These are phyloP conservation scores for Tetramitus jugosus DNA, from an alignment of 208 protist species.

Conservation along the genomic window DNA sequence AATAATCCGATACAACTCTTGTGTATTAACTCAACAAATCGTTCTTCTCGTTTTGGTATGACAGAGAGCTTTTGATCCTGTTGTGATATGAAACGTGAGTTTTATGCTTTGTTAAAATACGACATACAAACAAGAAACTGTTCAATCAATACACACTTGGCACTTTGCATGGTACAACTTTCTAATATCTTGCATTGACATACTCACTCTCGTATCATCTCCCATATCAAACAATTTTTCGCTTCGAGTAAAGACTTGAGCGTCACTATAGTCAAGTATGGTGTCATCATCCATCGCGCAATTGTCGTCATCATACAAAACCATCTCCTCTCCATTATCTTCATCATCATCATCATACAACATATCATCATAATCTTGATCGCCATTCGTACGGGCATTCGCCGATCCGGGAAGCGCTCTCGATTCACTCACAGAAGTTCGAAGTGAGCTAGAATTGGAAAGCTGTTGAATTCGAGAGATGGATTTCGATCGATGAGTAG, in stretches of 20 bases:
- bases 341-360: too few species aligned
- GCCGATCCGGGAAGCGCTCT: too few species aligned
- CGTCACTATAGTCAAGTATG: neutral
- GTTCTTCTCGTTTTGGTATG: constrained; percentile 69
- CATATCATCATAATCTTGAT: too few species aligned
- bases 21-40: constrained; percentile 78
- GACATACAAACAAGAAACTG: neutral
- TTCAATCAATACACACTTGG: too few species aligned
- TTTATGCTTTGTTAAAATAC: too few species aligned
- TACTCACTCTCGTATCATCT: constrained; percentile 53
- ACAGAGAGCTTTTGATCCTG: constrained; percentile 63
- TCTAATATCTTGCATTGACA: constrained; percentile 59
- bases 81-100: neutral
- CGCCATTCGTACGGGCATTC: too few species aligned
- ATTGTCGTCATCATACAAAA: too few species aligned
- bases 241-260: neutral
- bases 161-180: constrained; percentile 72
- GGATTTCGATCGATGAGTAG: too few species aligned
- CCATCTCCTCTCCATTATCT: too few species aligned
- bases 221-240: neutral
- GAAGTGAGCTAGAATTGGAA: too few species aligned
- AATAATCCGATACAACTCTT: constrained; percentile 67
- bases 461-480: too few species aligned
- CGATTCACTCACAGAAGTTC: too few species aligned
- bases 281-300: neutral